Evolutionary conservation across 2,329 filamentous ascomycete species (phyloP).

Genomic region (Stylonectria norvegica): DNA sequence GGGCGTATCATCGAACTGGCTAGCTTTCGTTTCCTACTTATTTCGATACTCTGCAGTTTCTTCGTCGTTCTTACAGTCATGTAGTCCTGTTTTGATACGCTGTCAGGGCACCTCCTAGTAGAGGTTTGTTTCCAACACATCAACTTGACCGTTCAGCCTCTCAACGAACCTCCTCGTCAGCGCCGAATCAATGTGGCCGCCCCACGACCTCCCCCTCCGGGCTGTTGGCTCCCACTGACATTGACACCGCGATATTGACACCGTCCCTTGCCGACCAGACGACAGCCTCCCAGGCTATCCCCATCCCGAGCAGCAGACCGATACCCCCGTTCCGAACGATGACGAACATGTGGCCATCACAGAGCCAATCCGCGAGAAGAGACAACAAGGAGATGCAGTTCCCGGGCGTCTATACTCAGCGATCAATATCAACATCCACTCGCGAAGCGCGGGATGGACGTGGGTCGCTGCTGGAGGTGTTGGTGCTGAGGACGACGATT

Average conservation of each 20-base stretch:
- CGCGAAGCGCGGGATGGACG: conserved; percentile 8
- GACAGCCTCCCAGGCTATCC: conserved; percentile 5
- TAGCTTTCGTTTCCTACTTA: too few relatives aligned
- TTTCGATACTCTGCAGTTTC: too few relatives aligned
- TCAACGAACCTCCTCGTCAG: conserved; percentile 9
- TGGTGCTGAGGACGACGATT: conserved; percentile 2
- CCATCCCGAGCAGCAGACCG: conserved; percentile 5
- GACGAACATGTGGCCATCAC: conserved; percentile 9
- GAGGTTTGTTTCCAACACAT: not conserved
- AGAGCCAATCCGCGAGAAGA: conserved; percentile 13
- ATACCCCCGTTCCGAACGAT: conserved; percentile 11
- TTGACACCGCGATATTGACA: conserved; percentile 1
- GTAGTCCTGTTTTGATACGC: too few relatives aligned
- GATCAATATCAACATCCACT: not conserved
- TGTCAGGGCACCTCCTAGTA: too few relatives aligned
- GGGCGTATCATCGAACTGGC: too few relatives aligned
- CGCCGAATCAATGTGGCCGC: conserved; percentile 9
- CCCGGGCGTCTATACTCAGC: not conserved
- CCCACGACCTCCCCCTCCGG: conserved; percentile 12
- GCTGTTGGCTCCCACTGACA: conserved; percentile 1
- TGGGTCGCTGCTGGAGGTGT: conserved; percentile 3
- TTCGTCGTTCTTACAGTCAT: too few relatives aligned
- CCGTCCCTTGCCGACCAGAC: conserved; percentile 3
- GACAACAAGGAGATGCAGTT: conserved; percentile 4
- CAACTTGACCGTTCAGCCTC: conserved; percentile 13